Percentiles rank a stretch among this genome's conserved stretches.
phyloP scores from a whole-genome alignment of 2,329 filamentous ascomycete species.

The Colletotrichum spaethianum region DNA sequence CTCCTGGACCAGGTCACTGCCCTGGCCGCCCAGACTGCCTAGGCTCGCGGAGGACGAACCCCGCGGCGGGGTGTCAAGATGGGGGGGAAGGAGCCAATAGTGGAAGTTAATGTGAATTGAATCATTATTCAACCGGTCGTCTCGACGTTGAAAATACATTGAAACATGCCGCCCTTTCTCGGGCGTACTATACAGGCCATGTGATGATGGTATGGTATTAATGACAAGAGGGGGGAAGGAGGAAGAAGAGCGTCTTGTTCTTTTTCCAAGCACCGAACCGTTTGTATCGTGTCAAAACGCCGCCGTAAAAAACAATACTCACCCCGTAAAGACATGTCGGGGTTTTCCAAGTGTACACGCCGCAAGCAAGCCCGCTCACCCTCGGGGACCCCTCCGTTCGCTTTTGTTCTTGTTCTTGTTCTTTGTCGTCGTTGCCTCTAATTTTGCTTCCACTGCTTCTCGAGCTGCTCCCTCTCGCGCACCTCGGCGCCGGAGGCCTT shows the following conservation, averaged over 20 bases:
- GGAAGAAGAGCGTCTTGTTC: constrained; percentile 9
- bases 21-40: constrained; percentile 44
- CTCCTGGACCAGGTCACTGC: constrained; percentile 67
- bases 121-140: constrained; percentile 33
- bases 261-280: constrained; percentile 1
- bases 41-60: not conserved
- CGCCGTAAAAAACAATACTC: not conserved
- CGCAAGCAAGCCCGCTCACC: constrained; percentile 6
- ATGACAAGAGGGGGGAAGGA: constrained; percentile 15
- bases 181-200: constrained; percentile 29
- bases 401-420: not conserved
- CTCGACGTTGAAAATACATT: constrained; percentile 22
- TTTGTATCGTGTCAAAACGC: constrained; percentile 33
- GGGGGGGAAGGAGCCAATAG: not conserved
- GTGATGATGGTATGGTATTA: constrained; percentile 2
- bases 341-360: constrained; percentile 6
- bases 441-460: constrained; percentile 21
- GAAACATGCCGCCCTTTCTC: constrained; percentile 17
- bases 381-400: not conserved
- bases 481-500: constrained; percentile 82
- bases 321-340: not conserved
- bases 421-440: not conserved
- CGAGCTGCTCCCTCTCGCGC: constrained; percentile 56
- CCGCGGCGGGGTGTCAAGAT: not conserved
- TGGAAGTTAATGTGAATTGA: constrained; percentile 33